Conservation (phyloP, 306 rosid species). For the Citrullus amarus region DNA sequence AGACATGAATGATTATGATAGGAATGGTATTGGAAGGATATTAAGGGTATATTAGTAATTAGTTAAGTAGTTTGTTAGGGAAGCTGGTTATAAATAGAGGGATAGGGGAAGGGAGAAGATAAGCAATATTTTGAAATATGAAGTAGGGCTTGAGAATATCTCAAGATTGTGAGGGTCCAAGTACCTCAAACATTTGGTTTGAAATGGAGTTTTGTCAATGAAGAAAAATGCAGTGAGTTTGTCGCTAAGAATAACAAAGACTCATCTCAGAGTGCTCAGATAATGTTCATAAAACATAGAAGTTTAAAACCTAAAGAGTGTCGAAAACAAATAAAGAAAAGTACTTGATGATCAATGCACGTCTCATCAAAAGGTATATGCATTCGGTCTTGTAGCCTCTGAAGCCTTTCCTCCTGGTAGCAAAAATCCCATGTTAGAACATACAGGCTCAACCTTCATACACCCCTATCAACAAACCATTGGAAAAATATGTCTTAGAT, state of each 20-base stretch:
- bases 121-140: too few relatives aligned
- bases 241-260: not conserved
- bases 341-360: constrained; percentile 69
- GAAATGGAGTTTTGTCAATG: not conserved
- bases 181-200: not conserved
- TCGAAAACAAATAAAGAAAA: constrained; percentile 8
- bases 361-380: constrained; percentile 69
- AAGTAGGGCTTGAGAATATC: too few relatives aligned
- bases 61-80: too few relatives aligned
- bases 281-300: not conserved
- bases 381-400: constrained; percentile 68
- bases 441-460: not conserved
- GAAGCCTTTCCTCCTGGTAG: constrained; percentile 66
- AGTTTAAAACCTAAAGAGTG: not conserved
- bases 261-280: not conserved
- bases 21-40: too few relatives aligned
- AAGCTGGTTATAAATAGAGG: too few relatives aligned
- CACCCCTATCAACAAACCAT: not conserved
- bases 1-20: not conserved
- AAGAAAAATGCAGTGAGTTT: not conserved
- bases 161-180: too few relatives aligned
- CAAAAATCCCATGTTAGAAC: not conserved
- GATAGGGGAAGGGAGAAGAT: too few relatives aligned
- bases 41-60: too few relatives aligned
- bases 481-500: not conserved